Evolutionary conservation across 1,284 basidiomycete genomes (phyloP), one percentile per base, ranked within the genome.

Genomic region (Inonotus obliquus): DNA sequence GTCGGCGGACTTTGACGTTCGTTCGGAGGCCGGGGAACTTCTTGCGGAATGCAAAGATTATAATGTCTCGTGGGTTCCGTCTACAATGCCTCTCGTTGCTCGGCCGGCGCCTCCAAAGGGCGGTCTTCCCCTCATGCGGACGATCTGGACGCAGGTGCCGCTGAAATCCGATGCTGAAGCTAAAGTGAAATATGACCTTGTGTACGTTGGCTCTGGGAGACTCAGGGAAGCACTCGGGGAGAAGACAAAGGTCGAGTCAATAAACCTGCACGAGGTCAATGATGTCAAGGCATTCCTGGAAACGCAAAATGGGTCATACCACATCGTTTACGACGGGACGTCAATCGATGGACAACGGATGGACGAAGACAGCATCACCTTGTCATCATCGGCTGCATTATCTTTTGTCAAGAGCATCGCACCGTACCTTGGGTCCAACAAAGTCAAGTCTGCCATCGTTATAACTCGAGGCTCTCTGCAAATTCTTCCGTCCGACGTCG

Each of bases 31-130:
- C 5, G 74, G 74, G 14, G 65, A 68, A 32, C 68, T 73, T 19
- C 64, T 75, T n/a, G 65, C 69, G 23, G 73, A 70, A 4, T 75
- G 73, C 65, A 62, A 66, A 57, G 72, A 69, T 53, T 75, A 75
- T 54, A 68, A 69, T 1, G 73, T 73, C n/a, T 72, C 71, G 5
- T 68, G 67, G 66, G 60, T 66, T 4, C 67, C 67, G 11, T 56
- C 52, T 17, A 38, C 54, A 21, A 51, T 60, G 29, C 58, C 58
- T 1, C 21, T 60, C 19, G 45, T 60, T n/a, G 35, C 41, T 29
- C 56, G 41, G 45, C 37, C 44, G 21, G 3, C 32, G 4, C 38
- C 60, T 32, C 52, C 39, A 6, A 54, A 41, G 32, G 39, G 27
- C 37, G 47, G 44, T 37, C 17, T 56, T n/a, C 55, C 49, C 10